These are phyloP conservation scores for Penicillium fimorum DNA, from an alignment of 495 filamentous ascomycete genomes.

Conservation along the genomic window DNA sequence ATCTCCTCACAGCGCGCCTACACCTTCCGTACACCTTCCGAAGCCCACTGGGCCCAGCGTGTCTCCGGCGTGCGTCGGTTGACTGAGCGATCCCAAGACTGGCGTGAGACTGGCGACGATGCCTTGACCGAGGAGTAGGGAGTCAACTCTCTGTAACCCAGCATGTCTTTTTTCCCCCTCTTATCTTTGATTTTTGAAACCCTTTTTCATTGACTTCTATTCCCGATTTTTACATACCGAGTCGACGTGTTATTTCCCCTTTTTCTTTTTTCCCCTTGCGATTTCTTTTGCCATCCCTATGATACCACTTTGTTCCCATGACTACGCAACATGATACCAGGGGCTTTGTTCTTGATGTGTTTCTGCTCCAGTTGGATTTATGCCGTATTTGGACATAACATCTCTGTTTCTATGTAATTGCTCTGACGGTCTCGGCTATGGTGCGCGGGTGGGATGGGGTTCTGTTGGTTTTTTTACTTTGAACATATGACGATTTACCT, in stretches of 20 bases:
- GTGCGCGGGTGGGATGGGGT: slow-evolving; percentile 22
- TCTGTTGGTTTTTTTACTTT: slow-evolving; percentile 5
- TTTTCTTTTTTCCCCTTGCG: slow-evolving; percentile 9
- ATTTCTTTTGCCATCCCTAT: slow-evolving; percentile 21
- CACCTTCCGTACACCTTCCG: slow-evolving; percentile 85
- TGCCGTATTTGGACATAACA: slow-evolving; percentile 19
- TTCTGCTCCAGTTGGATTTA: slow-evolving; percentile 19
- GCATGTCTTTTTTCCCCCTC: background rate
- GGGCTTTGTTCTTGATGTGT: slow-evolving; percentile 34
- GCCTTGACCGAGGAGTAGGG: slow-evolving; percentile 75
- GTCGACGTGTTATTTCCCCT: background rate
- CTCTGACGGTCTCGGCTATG: slow-evolving; percentile 22
- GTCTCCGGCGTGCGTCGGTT: slow-evolving; percentile 74
- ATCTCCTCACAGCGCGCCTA: slow-evolving; percentile 92
- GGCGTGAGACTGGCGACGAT: slow-evolving; percentile 82
- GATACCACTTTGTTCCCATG: slow-evolving; percentile 51
- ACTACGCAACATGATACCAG: slow-evolving; percentile 44
- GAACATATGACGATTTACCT: slow-evolving; percentile 9
- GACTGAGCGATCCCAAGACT: slow-evolving; percentile 76
- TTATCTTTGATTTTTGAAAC: slow-evolving; percentile 10
- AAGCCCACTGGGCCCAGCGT: slow-evolving; percentile 80
- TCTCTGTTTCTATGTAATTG: slow-evolving; percentile 23
- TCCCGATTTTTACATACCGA: background rate
- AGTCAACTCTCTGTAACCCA: background rate
- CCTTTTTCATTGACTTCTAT: background rate